phyloP scores from a whole-genome alignment of 129 eudicot genomes.

The Kitagawia praeruptora region DNA sequence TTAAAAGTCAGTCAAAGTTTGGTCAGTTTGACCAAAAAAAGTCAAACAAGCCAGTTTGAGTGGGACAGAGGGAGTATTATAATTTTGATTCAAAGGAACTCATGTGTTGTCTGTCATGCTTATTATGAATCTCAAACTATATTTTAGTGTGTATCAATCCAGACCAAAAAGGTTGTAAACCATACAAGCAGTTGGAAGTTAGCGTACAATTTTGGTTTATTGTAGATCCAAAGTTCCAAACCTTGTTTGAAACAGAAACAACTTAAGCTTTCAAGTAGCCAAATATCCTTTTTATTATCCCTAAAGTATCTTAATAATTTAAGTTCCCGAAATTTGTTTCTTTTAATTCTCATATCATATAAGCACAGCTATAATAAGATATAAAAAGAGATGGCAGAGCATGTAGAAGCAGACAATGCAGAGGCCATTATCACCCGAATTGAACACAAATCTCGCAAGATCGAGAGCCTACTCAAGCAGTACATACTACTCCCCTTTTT shows the following conservation, averaged over 20 bases:
- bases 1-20: too few species aligned
- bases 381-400: conserved; percentile 44
- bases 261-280: not conserved
- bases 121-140: not conserved
- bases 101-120: not conserved
- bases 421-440: conserved; percentile 83
- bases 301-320: not conserved
- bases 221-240: not conserved
- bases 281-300: not conserved
- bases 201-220: not conserved
- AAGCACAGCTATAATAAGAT: not conserved
- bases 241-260: not conserved
- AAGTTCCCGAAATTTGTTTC: not conserved
- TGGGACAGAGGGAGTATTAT: too few species aligned
- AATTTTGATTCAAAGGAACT: not conserved
- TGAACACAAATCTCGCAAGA: conserved; percentile 88
- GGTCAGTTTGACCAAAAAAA: too few species aligned
- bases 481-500: conserved; percentile 3
- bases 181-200: not conserved
- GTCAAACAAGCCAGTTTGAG: too few species aligned
- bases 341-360: not conserved
- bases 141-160: not conserved
- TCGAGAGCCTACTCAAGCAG: conserved; percentile 87
- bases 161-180: not conserved
- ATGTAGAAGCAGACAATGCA: conserved; percentile 79